Evolutionary conservation across 192 early-diverging fungal genomes (phyloP).

Genomic region (Coemansia sp.): DNA sequence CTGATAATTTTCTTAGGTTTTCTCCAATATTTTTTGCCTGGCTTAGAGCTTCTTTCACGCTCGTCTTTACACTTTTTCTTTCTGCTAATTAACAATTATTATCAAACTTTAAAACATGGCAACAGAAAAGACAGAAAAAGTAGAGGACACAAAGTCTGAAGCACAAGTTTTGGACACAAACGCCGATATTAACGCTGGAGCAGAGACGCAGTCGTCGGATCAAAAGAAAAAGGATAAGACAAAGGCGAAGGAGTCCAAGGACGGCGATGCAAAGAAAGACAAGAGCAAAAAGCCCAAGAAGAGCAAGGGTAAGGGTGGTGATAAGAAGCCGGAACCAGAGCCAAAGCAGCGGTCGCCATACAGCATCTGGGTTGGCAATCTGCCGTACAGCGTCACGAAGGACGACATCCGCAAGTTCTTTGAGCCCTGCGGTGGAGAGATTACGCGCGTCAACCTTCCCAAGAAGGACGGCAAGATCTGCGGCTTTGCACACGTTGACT

Average conservation of each 20-base stretch:
- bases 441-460: constrained; percentile 45
- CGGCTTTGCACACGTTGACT: constrained; percentile 74
- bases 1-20: background rate
- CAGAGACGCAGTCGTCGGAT: background rate
- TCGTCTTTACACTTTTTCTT: background rate
- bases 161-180: background rate
- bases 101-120: background rate
- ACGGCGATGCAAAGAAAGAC: constrained; percentile 23
- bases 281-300: constrained; percentile 40
- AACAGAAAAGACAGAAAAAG: too few species aligned
- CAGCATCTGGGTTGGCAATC: constrained; percentile 72
- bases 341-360: constrained; percentile 56
- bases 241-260: constrained; percentile 33
- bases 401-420: constrained; percentile 60
- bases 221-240: constrained; percentile 37
- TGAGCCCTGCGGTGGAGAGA: constrained; percentile 35
- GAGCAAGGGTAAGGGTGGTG: constrained; percentile 27
- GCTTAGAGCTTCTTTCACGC: background rate
- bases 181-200: background rate
- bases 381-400: constrained; percentile 58
- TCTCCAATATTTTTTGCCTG: too few species aligned
- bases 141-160: too few species aligned
- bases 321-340: constrained; percentile 34
- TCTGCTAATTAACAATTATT: background rate
- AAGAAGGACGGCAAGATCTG: constrained; percentile 40